Base-by-base conservation (phyloP, 2,329 filamentous ascomycete species). In the Akanthomyces dipterigenus region DNA sequence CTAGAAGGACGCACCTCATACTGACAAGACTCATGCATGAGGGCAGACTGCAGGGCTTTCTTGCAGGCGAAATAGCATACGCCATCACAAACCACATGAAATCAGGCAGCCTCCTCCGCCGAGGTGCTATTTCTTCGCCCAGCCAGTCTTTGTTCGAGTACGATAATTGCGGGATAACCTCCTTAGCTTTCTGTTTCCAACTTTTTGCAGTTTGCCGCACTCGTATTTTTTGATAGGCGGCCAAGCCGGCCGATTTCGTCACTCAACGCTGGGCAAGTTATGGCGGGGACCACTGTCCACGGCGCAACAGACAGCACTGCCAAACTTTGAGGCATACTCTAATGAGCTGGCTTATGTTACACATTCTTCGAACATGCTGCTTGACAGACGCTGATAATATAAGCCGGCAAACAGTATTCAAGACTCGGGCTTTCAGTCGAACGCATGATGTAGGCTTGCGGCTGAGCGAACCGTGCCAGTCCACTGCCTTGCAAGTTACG, bases 41-140 rank as follows among this genome's bases (percentile, higher is more conserved):
- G 24, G 54, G 55, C 34, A 49, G 55, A 50, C 55, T 58, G 34
- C 55, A 58, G 45, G 55, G 55, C 55, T n/a, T 38, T 49, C 26
- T 40, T 31, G 6, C 31, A 58, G 45, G 53, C 38, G 5, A 18
- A 43, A 55, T 43, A 53, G n/a, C 34, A 14, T 20, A 11, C 16
- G n/a, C 48, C 31, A 54, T 54, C 34, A 11, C 36, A 38, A 38
- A 34, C 31, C 36, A 38, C 3, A 45, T 24, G 42, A n/a, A 45
- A 5, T n/a, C 42, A 3, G 22, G 42, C 42, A 45, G 42, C 42
- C 36, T 38, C 36, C 7, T 7, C 8, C 31, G 8, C 11, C 31
- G 7, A 7, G 6, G 8, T 9, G 31, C 31, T 9, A 34, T 34
- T 34, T 34, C 8, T 34, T 2, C 11, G 4, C 31, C 31, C 8